These are phyloP conservation scores for Leccinum pellstonianum DNA, from an alignment of 768 basidiomycete genomes.

Conservation along the genomic window DNA sequence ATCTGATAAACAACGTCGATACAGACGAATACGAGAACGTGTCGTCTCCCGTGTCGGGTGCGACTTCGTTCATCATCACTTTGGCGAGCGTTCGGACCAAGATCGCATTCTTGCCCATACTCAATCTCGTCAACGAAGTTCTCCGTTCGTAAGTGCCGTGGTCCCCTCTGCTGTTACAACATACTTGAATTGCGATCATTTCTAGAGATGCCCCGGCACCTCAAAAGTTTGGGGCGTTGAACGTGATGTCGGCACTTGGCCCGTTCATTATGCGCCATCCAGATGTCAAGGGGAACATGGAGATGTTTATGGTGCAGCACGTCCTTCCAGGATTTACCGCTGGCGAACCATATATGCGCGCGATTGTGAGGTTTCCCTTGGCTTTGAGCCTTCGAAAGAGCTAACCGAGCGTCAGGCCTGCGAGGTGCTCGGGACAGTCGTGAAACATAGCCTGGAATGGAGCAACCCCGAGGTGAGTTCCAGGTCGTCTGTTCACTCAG, in stretches of 20 bases:
- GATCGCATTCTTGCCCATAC: slow-evolving; percentile 76
- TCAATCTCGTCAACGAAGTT: slow-evolving; percentile 75
- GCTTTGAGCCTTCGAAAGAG: background rate
- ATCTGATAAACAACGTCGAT: background rate
- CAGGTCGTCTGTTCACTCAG: background rate
- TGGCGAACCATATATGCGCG: slow-evolving; percentile 69
- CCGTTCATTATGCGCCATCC: slow-evolving; percentile 84
- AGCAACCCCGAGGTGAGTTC: slow-evolving; percentile 54
- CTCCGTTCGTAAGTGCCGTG: slow-evolving; percentile 53
- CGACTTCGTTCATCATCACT: slow-evolving; percentile 74
- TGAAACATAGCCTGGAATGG: slow-evolving; percentile 68
- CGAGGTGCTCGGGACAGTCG: slow-evolving; percentile 75
- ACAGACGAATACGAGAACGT: slow-evolving; percentile 81
- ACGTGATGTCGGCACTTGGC: slow-evolving; percentile 74
- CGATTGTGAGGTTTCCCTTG: slow-evolving; percentile 57
- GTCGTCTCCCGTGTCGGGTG: slow-evolving; percentile 73
- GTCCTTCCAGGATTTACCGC: slow-evolving; percentile 72
- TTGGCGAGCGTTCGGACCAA: slow-evolving; percentile 80
- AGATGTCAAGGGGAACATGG: slow-evolving; percentile 73
- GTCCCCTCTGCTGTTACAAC: background rate
- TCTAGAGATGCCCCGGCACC: slow-evolving; percentile 50
- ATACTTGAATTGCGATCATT: background rate
- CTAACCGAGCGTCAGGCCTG: slow-evolving; percentile 54
- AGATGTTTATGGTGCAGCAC: slow-evolving; percentile 70
- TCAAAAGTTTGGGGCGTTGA: slow-evolving; percentile 82